Evolutionary conservation across 352 stramenopile species (phyloP).

Genomic region (Globisporangium rhizosaccharum): DNA sequence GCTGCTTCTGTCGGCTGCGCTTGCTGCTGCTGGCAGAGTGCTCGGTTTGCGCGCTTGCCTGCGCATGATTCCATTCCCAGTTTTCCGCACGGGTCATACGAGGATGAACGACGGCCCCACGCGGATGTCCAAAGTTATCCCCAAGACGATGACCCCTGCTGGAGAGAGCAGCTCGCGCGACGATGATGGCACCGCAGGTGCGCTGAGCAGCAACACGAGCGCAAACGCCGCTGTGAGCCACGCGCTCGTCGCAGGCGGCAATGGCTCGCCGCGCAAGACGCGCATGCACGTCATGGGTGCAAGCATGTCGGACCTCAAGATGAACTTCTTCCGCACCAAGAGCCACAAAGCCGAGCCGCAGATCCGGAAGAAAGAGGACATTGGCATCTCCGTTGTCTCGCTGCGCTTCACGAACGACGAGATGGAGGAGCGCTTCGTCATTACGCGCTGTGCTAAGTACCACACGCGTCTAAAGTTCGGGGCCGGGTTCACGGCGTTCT

Average conservation of each 20-base stretch:
- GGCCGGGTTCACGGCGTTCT: slow-evolving; percentile 68
- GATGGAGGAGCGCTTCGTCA: slow-evolving; percentile 59
- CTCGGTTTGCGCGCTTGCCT: neutral
- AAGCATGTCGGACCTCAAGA: slow-evolving; percentile 62
- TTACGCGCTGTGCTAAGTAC: slow-evolving; percentile 55
- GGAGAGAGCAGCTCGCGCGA: slow-evolving; percentile 15
- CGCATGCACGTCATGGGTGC: slow-evolving; percentile 40
- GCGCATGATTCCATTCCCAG: slow-evolving; percentile 63
- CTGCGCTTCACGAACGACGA: slow-evolving; percentile 63
- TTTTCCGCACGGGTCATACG: slow-evolving; percentile 70
- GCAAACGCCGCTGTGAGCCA: slow-evolving; percentile 4
- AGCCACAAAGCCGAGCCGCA: slow-evolving; percentile 17
- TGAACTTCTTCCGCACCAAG: slow-evolving; percentile 65
- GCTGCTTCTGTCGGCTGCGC: too few species aligned
- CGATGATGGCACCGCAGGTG: slow-evolving; percentile 15
- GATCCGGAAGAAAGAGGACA: slow-evolving; percentile 64
- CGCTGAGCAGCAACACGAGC: slow-evolving; percentile 29
- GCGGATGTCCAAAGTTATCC: slow-evolving; percentile 77
- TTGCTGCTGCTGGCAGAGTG: too few species aligned
- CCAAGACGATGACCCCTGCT: slow-evolving; percentile 28
- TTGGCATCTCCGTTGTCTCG: slow-evolving; percentile 68
- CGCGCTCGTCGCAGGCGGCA: slow-evolving; percentile 4
- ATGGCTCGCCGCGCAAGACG: slow-evolving; percentile 28
- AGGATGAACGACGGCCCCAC: slow-evolving; percentile 68
- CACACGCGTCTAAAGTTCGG: slow-evolving; percentile 69